Evolutionary conservation across 495 filamentous ascomycete genomes (phyloP).

Genomic region (Geopyxis carbonaria): DNA sequence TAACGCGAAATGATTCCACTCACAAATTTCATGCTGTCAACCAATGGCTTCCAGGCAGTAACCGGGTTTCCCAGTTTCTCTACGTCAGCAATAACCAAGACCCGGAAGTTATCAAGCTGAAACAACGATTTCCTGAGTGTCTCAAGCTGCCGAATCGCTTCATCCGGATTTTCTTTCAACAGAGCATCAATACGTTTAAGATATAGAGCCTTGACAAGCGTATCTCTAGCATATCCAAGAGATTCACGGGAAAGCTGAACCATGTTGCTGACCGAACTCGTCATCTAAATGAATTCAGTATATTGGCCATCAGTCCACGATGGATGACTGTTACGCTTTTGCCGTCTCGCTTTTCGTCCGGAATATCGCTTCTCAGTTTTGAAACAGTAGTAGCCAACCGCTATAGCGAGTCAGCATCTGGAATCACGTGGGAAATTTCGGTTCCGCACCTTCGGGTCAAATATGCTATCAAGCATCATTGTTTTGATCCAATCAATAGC

Average conservation of each 20-base stretch:
- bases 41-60: constrained; percentile 60
- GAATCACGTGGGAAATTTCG: constrained; percentile 1
- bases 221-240: constrained; percentile 56
- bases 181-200: constrained; percentile 66
- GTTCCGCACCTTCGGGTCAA: constrained; percentile 52
- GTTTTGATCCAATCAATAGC: constrained; percentile 72
- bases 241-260: constrained; percentile 59
- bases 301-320: background rate
- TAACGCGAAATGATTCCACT: background rate
- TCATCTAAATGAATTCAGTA: constrained; percentile 33
- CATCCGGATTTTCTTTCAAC: constrained; percentile 51
- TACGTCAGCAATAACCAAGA: constrained; percentile 68
- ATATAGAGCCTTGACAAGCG: constrained; percentile 75
- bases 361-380: constrained; percentile 80
- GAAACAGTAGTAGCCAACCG: constrained; percentile 70
- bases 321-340: constrained; percentile 33
- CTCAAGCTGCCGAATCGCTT: constrained; percentile 57
- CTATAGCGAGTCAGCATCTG: too few species aligned
- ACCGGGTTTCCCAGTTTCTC: constrained; percentile 61
- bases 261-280: constrained; percentile 58
- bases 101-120: constrained; percentile 64
- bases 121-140: constrained; percentile 56
- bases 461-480: constrained; percentile 74
- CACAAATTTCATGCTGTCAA: constrained; percentile 7
- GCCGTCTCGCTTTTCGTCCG: constrained; percentile 79